Evolutionary conservation across 257 asterid species (phyloP).

Genomic region (Echium plantagineum): DNA sequence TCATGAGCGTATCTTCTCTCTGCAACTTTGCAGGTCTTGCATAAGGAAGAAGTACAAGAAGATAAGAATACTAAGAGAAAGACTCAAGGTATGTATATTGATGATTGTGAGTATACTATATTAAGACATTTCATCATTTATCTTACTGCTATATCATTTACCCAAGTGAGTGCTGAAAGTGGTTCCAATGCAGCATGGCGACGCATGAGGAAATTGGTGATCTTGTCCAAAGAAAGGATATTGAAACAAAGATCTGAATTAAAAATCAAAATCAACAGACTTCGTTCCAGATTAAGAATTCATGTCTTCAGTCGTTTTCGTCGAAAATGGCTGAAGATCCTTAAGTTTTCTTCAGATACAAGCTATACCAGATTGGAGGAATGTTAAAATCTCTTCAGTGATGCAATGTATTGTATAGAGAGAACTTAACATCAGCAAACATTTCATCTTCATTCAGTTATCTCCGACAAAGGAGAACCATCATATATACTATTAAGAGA

Average conservation of each 20-base stretch:
- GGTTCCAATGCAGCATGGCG: constrained; percentile 36
- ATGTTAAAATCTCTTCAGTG: constrained; percentile 1
- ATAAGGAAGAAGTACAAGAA: constrained; percentile 27
- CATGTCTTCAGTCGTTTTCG: constrained; percentile 43
- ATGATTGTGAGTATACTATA: too few relatives aligned
- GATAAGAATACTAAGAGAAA: constrained; percentile 27
- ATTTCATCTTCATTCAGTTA: too few relatives aligned
- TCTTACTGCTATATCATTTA: not conserved
- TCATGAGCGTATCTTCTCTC: constrained; percentile 10
- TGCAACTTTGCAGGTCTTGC: constrained; percentile 39
- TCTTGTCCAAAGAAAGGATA: constrained; percentile 40
- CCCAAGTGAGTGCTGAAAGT: not conserved
- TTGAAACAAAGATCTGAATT: constrained; percentile 27
- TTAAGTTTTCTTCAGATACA: constrained; percentile 46
- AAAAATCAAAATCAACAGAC: constrained; percentile 39
- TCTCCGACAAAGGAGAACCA: too few relatives aligned
- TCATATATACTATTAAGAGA: too few relatives aligned
- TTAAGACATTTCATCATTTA: not conserved
- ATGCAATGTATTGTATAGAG: too few relatives aligned
- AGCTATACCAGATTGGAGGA: constrained; percentile 42
- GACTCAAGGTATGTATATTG: constrained; percentile 27
- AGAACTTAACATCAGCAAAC: too few relatives aligned
- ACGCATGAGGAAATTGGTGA: constrained; percentile 40
- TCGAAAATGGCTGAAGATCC: constrained; percentile 42
- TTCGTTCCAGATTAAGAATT: constrained; percentile 60